Evolutionary conservation across 1,139 yeast genomes (phyloP), one percentile per base, ranked within the genome.

Genomic region (Pichia sp.): DNA sequence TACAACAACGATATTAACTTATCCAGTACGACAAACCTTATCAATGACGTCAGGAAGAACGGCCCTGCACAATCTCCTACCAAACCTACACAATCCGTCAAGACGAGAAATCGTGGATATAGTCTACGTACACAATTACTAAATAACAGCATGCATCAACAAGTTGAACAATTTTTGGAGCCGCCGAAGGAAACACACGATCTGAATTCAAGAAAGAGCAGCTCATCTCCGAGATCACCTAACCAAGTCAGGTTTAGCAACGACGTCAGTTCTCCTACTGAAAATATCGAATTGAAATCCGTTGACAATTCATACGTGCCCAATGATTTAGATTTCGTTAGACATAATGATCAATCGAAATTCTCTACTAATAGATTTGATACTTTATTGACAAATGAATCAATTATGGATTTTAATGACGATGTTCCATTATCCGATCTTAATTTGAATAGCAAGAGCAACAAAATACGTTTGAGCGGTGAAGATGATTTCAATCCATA

Each of bases 41-140:
- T 28, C 3, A 17, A 19, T 10, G 36, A 34, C 17, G 11, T 6
- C 14, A 32, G 17, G 12, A 32, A 21, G 15, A 19, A 6, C 7
- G 10, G 20, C 3, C n/a, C 31, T 8, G 15, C 20, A 9, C 18
- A 30, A 20, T 30, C 44, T 14, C 50, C 47, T 8, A 12, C 22
- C 11, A 41, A 38, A 18, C 53, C 56, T 1, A 32, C 63, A 5
- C 53, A 51, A 24, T 57, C 65, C 1, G 58, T 58, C 48, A 53
- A 61, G 40, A 66, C 77, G 42, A 71, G 93, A 53, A 80, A 78
- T 53, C 70, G 96, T 60, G 91, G 94, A 0, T 79, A 83, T 51
- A 84, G 93, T 4, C 67, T 87, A 46, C 73, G 95, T 56, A 76
- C 90, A 0, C 94, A 85, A 66, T 71, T 86, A 53, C 79, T 86